phyloP scores from a whole-genome alignment of 176 grass and related monocot genomes.

The Guadua angustifolia region DNA sequence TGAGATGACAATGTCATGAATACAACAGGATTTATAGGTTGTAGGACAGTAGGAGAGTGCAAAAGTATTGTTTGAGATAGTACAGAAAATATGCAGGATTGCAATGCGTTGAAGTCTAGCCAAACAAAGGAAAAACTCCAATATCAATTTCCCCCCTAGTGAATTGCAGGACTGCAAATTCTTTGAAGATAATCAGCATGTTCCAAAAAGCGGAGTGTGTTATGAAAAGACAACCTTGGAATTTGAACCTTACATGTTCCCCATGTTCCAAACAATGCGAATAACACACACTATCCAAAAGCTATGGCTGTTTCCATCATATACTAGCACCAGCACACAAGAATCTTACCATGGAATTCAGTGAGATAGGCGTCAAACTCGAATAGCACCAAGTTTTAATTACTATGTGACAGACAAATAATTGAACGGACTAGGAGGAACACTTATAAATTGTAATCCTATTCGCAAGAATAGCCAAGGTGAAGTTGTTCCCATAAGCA shows the following conservation, averaged over 20 bases:
- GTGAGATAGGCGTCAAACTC: background rate
- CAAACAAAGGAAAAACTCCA: conserved; percentile 4
- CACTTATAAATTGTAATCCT: no score
- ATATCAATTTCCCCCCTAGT: background rate
- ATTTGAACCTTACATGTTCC: background rate
- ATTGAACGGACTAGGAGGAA: background rate
- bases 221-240: background rate
- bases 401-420: background rate
- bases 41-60: background rate
- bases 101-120: conserved; percentile 2
- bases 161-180: background rate
- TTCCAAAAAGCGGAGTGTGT: background rate
- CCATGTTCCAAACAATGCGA: background rate
- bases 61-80: conserved; percentile 3
- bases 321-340: background rate
- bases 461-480: no score
- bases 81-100: background rate
- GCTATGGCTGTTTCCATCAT: background rate
- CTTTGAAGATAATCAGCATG: background rate
- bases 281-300: background rate
- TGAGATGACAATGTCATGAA: conserved; percentile 17
- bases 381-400: background rate
- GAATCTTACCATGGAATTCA: background rate
- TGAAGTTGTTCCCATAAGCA: no score
- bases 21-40: background rate